Conservation (phyloP, 257 asterid species). For the Fraxinus anomala region DNA sequence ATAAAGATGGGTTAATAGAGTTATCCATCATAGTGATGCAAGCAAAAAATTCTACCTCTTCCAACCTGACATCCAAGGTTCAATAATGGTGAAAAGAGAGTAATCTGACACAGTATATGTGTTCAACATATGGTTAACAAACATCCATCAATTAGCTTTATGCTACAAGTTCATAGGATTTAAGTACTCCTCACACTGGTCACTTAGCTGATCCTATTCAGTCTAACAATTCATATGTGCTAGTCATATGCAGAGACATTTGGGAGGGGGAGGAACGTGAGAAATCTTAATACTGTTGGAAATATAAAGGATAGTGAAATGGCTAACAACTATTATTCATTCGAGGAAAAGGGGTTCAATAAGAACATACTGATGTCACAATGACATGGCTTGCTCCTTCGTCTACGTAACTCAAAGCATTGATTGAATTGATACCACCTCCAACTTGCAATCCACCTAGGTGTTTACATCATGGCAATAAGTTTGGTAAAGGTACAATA, state of each 20-base stretch:
- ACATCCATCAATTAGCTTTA: conserved; percentile 7
- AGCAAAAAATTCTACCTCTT: background rate
- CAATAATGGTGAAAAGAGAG: conserved; percentile 17
- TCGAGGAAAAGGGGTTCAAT: background rate
- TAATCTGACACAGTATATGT: conserved; percentile 1
- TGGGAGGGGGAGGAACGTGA: background rate
- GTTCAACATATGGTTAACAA: conserved; percentile 15
- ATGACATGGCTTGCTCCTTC: conserved; percentile 99
- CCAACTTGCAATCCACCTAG: conserved; percentile 99
- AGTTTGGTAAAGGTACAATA: conserved; percentile 40
- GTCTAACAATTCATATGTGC: conserved; percentile 3
- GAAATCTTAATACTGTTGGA: background rate
- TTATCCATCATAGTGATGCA: conserved; percentile 19
- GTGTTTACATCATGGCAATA: conserved; percentile 40
- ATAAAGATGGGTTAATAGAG: conserved; percentile 1
- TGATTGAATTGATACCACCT: conserved; percentile 83
- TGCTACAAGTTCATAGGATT: conserved; percentile 1
- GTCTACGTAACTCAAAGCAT: conserved; percentile 75
- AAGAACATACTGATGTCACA: conserved; percentile 82
- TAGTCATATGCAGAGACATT: conserved; percentile 13
- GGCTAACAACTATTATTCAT: conserved; percentile 5
- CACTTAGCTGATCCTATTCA: background rate
- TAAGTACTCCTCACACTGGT: conserved; percentile 1
- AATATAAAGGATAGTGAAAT: conserved; percentile 6
- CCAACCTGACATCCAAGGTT: background rate